Conservation (phyloP, 805 yeast genomes). For the Yarrowia osloensis region DNA sequence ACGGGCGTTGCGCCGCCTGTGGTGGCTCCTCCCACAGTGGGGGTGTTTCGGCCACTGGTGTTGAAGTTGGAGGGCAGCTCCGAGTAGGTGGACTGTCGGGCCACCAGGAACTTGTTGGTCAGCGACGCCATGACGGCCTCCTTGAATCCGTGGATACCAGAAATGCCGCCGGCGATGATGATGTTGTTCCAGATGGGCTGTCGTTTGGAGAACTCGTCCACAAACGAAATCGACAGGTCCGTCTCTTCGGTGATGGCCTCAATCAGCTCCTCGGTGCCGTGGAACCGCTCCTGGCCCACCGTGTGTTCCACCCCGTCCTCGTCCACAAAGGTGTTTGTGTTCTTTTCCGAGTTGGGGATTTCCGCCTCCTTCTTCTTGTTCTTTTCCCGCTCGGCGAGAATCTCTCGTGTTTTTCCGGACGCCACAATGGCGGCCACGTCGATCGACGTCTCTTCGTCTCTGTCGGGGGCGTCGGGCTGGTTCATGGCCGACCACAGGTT, state of each 20-base stretch:
- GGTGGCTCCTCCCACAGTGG: conserved; percentile 34
- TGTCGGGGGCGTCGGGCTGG: conserved; percentile 40
- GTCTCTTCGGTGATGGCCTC: conserved; percentile 56
- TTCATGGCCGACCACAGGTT: conserved; percentile 63
- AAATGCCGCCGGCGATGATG: conserved; percentile 76
- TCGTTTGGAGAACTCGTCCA: conserved; percentile 69
- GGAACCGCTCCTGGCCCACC: conserved; percentile 89
- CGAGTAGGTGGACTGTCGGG: conserved; percentile 43
- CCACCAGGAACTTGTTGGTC: conserved; percentile 55
- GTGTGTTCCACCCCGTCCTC: conserved; percentile 54
- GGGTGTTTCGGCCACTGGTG: conserved; percentile 41
- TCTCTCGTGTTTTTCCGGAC: conserved; percentile 70
- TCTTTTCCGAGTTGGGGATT: conserved; percentile 62
- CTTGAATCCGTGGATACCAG: conserved; percentile 71
- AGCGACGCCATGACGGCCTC: conserved; percentile 66
- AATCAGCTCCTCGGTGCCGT: conserved; percentile 68
- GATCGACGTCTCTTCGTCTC: conserved; percentile 68
- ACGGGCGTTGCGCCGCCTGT: conserved; percentile 39
- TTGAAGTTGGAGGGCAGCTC: conserved; percentile 44
- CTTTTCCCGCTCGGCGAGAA: conserved; percentile 64
- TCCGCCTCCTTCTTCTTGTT: conserved; percentile 45
- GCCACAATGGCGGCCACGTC: conserved; percentile 91
- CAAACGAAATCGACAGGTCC: conserved; percentile 52
- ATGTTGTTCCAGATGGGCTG: conserved; percentile 86
- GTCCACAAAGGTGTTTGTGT: conserved; percentile 71